Conservation (phyloP, 305 asterid species). For the Stenogyne calaminthoides region DNA sequence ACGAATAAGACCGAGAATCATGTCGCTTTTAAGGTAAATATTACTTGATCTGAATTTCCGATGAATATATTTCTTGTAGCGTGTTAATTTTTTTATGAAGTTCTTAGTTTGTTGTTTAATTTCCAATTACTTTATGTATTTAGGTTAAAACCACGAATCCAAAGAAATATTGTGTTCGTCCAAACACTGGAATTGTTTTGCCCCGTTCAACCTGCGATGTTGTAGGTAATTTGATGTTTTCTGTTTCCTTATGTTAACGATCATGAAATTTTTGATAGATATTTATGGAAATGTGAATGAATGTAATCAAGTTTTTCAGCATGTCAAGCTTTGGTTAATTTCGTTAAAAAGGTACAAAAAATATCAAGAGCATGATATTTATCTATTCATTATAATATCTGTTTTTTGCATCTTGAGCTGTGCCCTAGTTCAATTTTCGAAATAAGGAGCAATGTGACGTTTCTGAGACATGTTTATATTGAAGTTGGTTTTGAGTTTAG, state of each 20-base stretch:
- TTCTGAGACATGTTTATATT: neutral
- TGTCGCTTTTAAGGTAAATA: slow-evolving; percentile 77
- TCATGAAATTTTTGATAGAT: neutral
- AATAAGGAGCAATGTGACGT: neutral
- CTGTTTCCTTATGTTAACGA: slow-evolving; percentile 14
- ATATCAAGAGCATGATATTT: neutral
- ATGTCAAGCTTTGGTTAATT: slow-evolving; percentile 1
- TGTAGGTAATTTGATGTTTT: slow-evolving; percentile 38
- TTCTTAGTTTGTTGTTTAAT: neutral
- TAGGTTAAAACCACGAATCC: slow-evolving; percentile 80
- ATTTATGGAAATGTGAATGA: neutral
- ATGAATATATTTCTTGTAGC: neutral
- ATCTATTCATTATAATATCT: neutral
- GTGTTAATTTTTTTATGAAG: neutral
- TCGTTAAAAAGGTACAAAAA: neutral
- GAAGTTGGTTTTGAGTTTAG: neutral
- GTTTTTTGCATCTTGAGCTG: neutral
- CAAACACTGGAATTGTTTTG: slow-evolving; percentile 61
- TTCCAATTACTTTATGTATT: slow-evolving; percentile 8
- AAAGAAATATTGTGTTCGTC: slow-evolving; percentile 64
- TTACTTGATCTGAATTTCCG: slow-evolving; percentile 6
- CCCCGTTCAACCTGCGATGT: slow-evolving; percentile 66
- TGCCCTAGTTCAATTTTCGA: slow-evolving; percentile 2
- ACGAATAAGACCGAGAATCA: slow-evolving; percentile 63
- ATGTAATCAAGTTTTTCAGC: neutral